Base-by-base conservation (phyloP, 192 early-diverging fungal genomes). In the Umbelopsis sp. region DNA sequence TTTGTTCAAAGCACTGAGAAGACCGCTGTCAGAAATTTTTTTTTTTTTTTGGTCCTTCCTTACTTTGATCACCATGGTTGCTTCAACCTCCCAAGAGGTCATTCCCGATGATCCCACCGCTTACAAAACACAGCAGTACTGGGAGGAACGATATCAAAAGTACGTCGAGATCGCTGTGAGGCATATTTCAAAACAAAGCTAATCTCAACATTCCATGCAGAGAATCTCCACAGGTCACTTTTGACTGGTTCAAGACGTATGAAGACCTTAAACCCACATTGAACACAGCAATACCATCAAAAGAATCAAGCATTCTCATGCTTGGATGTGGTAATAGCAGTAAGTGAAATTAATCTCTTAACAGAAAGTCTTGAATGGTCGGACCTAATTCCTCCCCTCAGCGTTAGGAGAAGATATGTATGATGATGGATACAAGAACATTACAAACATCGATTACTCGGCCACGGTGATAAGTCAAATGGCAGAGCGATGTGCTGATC, bases 231-330 rank as follows among this genome's bases (percentile, higher is more conserved):
- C 77, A 45, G 43, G 81, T 74, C 38, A 86, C 87, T 0, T 96
- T 94, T 78, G 95, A 96, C 82, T 96, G 95, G 94, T 95, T 95
- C 80, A 94, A 93, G 78, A 91, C 89, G 21, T 94, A 91, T 81
- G 76, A 81, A 65, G 90, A 93, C 34, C 73, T 94, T 53, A 83
- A 90, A 68, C 85, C 87, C 51, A 74, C 91, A 47, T 76, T 94
- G 22, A 77, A 76, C 66, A 51, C 80, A 72, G 68, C 82, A 32
- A 83, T 93, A 43, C 76, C 76, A 26, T 72, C 83, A 51, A 86
- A 85, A 65, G 79, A 83, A 50, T 80, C 84, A 21, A 80, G 80
- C 47, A 90, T 96, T 53, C 77, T 96, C 70, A 92, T 95, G 89
- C 84, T 95, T 2, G 95, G 95, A 20, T 93, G 93, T 68, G 94